These are phyloP conservation scores for Fusarium compactum DNA, from an alignment of 2,329 filamentous ascomycete species.

Conservation along the genomic window DNA sequence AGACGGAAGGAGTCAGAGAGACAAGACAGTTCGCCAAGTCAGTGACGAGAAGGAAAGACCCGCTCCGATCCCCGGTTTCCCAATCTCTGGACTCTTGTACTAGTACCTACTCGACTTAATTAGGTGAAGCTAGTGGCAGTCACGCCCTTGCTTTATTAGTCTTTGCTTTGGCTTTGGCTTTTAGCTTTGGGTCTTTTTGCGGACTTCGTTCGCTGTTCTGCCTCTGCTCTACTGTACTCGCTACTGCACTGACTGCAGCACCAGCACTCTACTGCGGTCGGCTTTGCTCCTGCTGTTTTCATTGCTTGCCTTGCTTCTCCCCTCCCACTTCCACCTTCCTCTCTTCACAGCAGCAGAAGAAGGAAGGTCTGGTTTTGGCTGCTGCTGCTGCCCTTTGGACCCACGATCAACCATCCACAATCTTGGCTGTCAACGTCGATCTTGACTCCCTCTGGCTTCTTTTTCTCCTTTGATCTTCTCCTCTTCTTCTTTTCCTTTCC, in stretches of 20 bases:
- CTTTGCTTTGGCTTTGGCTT: background rate
- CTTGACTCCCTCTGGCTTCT: slow-evolving; percentile 38
- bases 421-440: slow-evolving; percentile 41
- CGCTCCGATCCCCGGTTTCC: slow-evolving; percentile 34
- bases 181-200: slow-evolving; percentile 4
- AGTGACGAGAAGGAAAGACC: slow-evolving; percentile 21
- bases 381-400: slow-evolving; percentile 25
- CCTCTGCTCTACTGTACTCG: background rate
- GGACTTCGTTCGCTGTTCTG: background rate
- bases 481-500: slow-evolving; percentile 11
- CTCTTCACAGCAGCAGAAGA: background rate
- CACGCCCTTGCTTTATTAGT: slow-evolving; percentile 25
- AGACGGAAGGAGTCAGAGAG: slow-evolving; percentile 36
- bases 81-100: slow-evolving; percentile 14
- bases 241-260: background rate
- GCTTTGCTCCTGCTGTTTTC: background rate
- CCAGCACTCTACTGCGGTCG: background rate
- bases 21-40: background rate
- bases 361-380: background rate
- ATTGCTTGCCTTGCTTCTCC: background rate
- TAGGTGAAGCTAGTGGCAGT: slow-evolving; percentile 28
- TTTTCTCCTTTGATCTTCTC: slow-evolving; percentile 32
- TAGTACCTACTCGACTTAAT: slow-evolving; percentile 15
- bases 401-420: slow-evolving; percentile 38
- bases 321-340: background rate